These are phyloP conservation scores for Linnemannia elongata DNA, from an alignment of 192 early-diverging fungal species.

Conservation along the genomic window DNA sequence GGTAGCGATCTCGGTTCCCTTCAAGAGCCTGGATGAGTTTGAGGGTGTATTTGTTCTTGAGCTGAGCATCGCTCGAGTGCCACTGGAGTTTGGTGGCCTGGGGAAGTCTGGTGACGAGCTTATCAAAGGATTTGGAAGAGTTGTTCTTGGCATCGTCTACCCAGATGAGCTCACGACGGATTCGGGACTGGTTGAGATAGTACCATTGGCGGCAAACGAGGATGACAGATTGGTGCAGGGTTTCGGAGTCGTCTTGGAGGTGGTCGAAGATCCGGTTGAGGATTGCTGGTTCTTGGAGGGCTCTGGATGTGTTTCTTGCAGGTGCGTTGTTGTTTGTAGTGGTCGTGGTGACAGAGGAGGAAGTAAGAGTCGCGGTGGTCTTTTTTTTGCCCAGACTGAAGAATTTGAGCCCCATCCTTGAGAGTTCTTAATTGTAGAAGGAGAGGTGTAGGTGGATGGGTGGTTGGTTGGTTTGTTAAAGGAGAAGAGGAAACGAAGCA, in stretches of 20 bases:
- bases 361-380: neutral
- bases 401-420: neutral
- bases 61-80: neutral
- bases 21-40: neutral
- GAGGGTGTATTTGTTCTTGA: neutral
- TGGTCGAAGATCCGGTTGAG: neutral
- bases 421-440: neutral
- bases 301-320: neutral
- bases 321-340: neutral
- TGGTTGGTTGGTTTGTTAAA: neutral
- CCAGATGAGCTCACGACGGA: neutral
- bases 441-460: neutral
- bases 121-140: neutral
- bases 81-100: neutral
- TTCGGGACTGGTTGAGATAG: neutral
- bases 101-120: neutral
- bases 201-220: slow-evolving; percentile 1
- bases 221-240: neutral
- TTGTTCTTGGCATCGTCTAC: neutral
- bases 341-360: neutral
- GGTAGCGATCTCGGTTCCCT: slow-evolving; percentile 1
- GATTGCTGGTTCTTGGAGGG: neutral
- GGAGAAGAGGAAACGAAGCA: neutral
- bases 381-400: neutral
- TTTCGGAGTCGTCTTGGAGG: neutral